These are phyloP conservation scores for Blastobotrys serpentis DNA, from an alignment of 1,139 yeast genomes.

Conservation along the genomic window DNA sequence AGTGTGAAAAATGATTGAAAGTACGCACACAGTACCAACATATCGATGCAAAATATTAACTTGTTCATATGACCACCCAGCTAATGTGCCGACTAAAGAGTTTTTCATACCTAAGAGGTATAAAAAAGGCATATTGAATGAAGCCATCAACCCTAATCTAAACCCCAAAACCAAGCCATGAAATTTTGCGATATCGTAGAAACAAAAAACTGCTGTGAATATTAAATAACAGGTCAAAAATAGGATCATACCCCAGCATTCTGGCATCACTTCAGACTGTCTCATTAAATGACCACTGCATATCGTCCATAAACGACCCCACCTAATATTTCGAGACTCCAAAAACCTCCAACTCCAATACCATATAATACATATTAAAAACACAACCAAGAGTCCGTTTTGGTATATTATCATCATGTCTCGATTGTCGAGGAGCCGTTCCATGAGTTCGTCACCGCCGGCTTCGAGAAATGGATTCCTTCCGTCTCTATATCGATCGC, in stretches of 20 bases:
- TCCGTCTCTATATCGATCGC: neutral
- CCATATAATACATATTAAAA: neutral
- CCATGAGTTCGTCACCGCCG: conserved; percentile 5
- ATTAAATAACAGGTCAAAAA: conserved; percentile 18
- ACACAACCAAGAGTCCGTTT: neutral
- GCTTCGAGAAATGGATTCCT: conserved; percentile 12
- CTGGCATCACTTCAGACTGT: conserved; percentile 19
- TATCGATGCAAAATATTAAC: conserved; percentile 32
- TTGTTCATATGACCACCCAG: conserved; percentile 37
- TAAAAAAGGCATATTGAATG: conserved; percentile 29
- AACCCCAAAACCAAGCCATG: conserved; percentile 27
- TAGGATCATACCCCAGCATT: conserved; percentile 20
- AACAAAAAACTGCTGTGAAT: conserved; percentile 18
- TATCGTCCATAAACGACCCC: neutral
- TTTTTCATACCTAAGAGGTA: conserved; percentile 34
- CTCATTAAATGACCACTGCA: conserved; percentile 18
- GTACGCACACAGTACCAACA: conserved; percentile 27
- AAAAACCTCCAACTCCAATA: conserved; percentile 11
- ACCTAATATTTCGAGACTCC: neutral
- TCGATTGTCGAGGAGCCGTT: conserved; percentile 7
- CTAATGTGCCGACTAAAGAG: conserved; percentile 28
- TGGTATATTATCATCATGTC: conserved; percentile 3
- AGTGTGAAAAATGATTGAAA: conserved; percentile 25
- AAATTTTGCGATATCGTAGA: conserved; percentile 17
- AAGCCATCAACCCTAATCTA: conserved; percentile 29